Evolutionary conservation across 805 yeast species (phyloP).

Genomic region (Myxozyma neotropica): DNA sequence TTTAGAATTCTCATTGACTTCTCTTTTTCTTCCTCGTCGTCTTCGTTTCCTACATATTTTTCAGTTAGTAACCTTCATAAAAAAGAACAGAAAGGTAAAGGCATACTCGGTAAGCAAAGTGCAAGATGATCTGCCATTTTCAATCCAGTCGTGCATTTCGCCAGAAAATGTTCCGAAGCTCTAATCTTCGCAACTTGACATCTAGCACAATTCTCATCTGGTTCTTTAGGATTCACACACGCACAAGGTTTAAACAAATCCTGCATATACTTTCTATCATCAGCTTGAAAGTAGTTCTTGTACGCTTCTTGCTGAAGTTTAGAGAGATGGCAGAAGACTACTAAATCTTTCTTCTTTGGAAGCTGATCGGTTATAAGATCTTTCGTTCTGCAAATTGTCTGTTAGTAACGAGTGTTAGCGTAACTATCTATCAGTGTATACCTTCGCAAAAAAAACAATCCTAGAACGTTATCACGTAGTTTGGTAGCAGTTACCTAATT

Average conservation of each 20-base stretch:
- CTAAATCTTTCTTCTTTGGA: conserved; percentile 26
- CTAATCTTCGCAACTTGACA: not conserved
- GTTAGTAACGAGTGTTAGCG: no score
- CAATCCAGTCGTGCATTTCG: conserved; percentile 8
- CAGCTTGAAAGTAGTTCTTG: conserved; percentile 12
- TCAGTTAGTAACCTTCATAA: not conserved
- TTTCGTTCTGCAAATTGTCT: conserved; percentile 17
- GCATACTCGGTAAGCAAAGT: conserved; percentile 19
- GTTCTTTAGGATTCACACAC: not conserved
- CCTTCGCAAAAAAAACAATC: not conserved
- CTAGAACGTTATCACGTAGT: not conserved
- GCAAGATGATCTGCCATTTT: conserved; percentile 31
- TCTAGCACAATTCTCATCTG: not conserved
- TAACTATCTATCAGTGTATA: not conserved
- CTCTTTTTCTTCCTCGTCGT: not conserved
- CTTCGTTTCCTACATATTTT: conserved; percentile 14
- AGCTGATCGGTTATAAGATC: conserved; percentile 30
- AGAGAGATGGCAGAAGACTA: conserved; percentile 26
- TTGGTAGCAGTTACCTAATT: conserved; percentile 1
- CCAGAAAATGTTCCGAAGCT: conserved; percentile 20
- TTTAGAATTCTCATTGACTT: conserved; percentile 9
- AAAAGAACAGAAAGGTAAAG: not conserved
- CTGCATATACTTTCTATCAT: conserved; percentile 1
- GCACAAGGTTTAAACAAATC: conserved; percentile 4
- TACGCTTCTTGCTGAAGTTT: conserved; percentile 24